Base-by-base conservation (phyloP, 2,329 filamentous ascomycete species). In the Trichophyton equinum region DNA sequence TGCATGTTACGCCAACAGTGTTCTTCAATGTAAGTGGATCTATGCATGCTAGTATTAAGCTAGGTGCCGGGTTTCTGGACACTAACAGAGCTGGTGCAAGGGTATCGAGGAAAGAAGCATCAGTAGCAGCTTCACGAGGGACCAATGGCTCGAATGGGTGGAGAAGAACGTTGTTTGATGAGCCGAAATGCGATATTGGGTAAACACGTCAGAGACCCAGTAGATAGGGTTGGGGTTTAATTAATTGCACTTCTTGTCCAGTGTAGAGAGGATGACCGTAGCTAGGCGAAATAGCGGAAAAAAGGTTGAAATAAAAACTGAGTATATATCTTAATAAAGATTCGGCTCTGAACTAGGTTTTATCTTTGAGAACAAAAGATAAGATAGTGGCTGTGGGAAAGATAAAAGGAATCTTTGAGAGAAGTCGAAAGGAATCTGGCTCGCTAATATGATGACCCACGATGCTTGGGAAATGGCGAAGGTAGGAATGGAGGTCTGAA, bases 1-100 rank as follows among this genome's bases (percentile, higher is more conserved):
- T 96, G 49, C 92, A 97, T 77, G 89, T 96, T 46, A 92, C 89
- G 47, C 92, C 92, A 1, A 96, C 91, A 0, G 90, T 92, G 20
- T 79, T 95, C 57, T 91, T 95, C 72, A 85, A 97, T 74, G 91
- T 65, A 60, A 66, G 65, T 57, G 55, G 27, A 40, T 40, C 38
- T 57, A n/a, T 44, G 33, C 55, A n/a, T 42, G 46, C 11, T 27
- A 40, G 11, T 38, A 38, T 13, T 38, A 13, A 13, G 18, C 18
- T 53, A 25, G 33, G 7, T 8, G 49, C 36, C 20, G 9, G 27
- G 46, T 40, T 36, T 25, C 40, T 18, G 15, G 40, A 55, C 63
- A 66, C 73, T 64, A 64, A 62, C 55, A 64, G 61, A 57, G 58
- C 53, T 62, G 57, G 49, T 56, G 63, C 49, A 51, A 76, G 75